Evolutionary conservation across 768 basidiomycete species (phyloP).

Genomic region (Termitomyces sp.): DNA sequence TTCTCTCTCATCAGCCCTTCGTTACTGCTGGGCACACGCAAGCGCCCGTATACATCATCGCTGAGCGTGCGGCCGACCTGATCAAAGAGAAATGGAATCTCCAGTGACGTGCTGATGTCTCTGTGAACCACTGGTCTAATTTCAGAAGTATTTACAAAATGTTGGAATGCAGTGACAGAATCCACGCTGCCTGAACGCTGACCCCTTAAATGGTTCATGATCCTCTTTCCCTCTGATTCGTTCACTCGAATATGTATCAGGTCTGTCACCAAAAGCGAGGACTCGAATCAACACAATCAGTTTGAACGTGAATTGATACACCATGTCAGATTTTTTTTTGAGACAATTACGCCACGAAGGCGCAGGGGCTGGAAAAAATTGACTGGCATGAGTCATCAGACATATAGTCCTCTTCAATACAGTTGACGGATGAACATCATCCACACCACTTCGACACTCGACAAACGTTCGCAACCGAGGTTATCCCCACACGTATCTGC

Average conservation of each 20-base stretch:
- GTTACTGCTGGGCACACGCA: constrained; percentile 16
- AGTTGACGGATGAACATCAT: constrained; percentile 3
- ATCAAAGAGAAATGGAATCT: neutral
- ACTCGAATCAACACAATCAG: neutral
- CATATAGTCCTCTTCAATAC: constrained; percentile 11
- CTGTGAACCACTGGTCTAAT: too few relatives aligned
- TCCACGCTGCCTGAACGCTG: neutral
- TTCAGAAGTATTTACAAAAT: neutral
- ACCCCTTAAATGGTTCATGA: neutral
- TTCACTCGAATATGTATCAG: neutral
- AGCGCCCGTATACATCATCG: constrained; percentile 17
- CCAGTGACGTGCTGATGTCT: neutral
- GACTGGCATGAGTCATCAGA: constrained; percentile 18
- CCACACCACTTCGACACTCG: constrained; percentile 6
- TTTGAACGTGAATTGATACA: neutral
- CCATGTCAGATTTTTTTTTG: neutral
- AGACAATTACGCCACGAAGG: constrained; percentile 16
- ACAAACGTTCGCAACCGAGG: constrained; percentile 11
- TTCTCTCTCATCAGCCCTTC: neutral
- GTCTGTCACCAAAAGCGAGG: too few relatives aligned
- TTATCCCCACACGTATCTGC: constrained; percentile 8
- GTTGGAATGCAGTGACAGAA: neutral
- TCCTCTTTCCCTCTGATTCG: neutral
- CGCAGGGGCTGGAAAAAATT: constrained; percentile 17
- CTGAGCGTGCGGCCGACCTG: constrained; percentile 21